Evolutionary conservation across 2,329 filamentous ascomycete genomes (phyloP), one percentile per base, ranked within the genome.

Genomic region (Trichoderma sp.): DNA sequence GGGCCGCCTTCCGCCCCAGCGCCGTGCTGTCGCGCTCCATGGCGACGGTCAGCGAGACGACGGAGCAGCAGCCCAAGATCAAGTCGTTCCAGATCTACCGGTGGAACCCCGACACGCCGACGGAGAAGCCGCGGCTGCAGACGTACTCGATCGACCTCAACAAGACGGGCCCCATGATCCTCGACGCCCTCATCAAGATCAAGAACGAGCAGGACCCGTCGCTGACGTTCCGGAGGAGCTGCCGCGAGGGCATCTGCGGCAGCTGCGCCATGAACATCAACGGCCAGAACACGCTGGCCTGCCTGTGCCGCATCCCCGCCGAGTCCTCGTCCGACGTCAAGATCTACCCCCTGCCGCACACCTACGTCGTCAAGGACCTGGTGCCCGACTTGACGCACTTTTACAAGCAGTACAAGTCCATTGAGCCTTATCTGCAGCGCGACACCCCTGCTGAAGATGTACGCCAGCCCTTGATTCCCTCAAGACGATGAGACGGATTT

Each of bases 221-320:
- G 52, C 81, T 99, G 74, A 98, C 95, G 63, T 99, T 99, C 85
- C 88, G 95, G 77, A 83, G 95, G 79, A 96, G 91, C 79, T 99
- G 95, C 83, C 86, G 95, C 81, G 95, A 99, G 86, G 95, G 95
- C 72, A 99, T 99, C 75, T 99, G 95, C 77, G 95, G 95, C 71
- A 96, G 92, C 80, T 99, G 95, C 78, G 95, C 95, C 71, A 99
- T 99, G 95, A 99, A 99, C 85, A 98, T 99, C 78, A 96, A 98
- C 79, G 95, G 95, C 78, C 91, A 96, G 75, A 99, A 99, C 84
- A 99, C 95, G 65, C 82, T 99, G 74, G 95, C 95, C 72, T 99
- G 95, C 81, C 83, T 99, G 77, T 99, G 95, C 87, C 92, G 94
- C 71, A 99, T 99, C 70, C 93, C 94, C 63, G 88, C 89, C 73